These are phyloP conservation scores for Lophiotrema nucula DNA, from an alignment of 495 filamentous ascomycete species.

Conservation along the genomic window DNA sequence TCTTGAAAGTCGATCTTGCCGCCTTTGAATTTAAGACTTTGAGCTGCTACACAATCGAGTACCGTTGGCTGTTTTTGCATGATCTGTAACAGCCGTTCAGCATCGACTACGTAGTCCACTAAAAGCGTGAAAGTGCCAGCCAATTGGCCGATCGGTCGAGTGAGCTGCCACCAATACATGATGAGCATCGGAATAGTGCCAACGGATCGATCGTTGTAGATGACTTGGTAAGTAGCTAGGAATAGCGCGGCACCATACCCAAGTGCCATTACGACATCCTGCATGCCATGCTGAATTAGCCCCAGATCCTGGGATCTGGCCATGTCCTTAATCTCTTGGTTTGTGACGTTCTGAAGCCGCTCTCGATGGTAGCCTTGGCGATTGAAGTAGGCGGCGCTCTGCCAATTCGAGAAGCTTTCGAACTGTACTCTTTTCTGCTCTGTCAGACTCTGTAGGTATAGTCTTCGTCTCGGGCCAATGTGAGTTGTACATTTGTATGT, in stretches of 20 bases:
- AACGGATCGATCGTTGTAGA: constrained; percentile 53
- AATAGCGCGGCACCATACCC: constrained; percentile 51
- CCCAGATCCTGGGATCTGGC: constrained; percentile 33
- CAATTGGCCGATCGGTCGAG: constrained; percentile 62
- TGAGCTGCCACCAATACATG: constrained; percentile 61
- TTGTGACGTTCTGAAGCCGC: constrained; percentile 50
- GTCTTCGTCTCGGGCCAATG: constrained; percentile 20
- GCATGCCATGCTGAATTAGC: background rate
- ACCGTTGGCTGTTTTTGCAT: constrained; percentile 66
- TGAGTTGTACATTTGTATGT: constrained; percentile 22
- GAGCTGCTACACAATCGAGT: constrained; percentile 54
- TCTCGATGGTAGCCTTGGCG: constrained; percentile 62
- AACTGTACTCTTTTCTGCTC: constrained; percentile 60
- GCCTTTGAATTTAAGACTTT: constrained; percentile 53
- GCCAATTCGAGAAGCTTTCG: constrained; percentile 66
- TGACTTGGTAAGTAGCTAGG: constrained; percentile 67
- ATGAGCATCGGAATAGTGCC: constrained; percentile 71
- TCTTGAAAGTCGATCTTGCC: constrained; percentile 64
- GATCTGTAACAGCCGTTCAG: constrained; percentile 69
- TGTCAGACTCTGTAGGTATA: constrained; percentile 42
- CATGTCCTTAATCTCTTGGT: constrained; percentile 32
- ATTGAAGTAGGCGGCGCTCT: constrained; percentile 70
- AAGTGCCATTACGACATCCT: background rate
- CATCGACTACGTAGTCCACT: constrained; percentile 62
- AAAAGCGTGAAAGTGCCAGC: constrained; percentile 55